Conservation (phyloP, 2,329 filamentous ascomycete genomes). For the Neophaeococcomyces aloes region DNA sequence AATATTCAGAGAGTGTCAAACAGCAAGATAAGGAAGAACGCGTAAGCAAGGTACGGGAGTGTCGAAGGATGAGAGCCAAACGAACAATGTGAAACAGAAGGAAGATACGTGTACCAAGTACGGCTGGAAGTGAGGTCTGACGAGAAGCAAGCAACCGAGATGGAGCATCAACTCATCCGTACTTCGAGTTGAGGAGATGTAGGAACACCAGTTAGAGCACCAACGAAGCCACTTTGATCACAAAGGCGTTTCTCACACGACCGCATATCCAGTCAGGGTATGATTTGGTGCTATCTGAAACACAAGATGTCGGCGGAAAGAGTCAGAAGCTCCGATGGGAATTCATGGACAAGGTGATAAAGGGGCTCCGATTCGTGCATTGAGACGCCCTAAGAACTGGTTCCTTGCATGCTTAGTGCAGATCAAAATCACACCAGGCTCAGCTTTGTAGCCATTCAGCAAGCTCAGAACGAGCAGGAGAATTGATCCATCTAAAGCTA, state of each 20-base stretch:
- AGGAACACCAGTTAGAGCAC: background rate
- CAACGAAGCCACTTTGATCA: background rate
- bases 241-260: too few species aligned
- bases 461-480: background rate
- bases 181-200: background rate
- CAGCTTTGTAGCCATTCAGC: background rate
- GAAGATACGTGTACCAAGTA: too few species aligned
- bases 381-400: background rate
- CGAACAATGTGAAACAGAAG: too few species aligned
- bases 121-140: too few species aligned
- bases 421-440: background rate
- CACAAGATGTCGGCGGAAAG: conserved; percentile 2
- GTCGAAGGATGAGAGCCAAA: too few species aligned
- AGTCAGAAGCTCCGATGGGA: conserved; percentile 4
- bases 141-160: too few species aligned
- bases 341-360: background rate
- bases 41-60: too few species aligned
- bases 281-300: conserved; percentile 5
- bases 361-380: conserved; percentile 4
- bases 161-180: too few species aligned
- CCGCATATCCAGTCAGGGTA: background rate
- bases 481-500: background rate
- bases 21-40: too few species aligned
- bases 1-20: too few species aligned
- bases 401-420: conserved; percentile 6